Conservation (phyloP, 2,329 filamentous ascomycete genomes). For the Pezicula rhizophila region DNA sequence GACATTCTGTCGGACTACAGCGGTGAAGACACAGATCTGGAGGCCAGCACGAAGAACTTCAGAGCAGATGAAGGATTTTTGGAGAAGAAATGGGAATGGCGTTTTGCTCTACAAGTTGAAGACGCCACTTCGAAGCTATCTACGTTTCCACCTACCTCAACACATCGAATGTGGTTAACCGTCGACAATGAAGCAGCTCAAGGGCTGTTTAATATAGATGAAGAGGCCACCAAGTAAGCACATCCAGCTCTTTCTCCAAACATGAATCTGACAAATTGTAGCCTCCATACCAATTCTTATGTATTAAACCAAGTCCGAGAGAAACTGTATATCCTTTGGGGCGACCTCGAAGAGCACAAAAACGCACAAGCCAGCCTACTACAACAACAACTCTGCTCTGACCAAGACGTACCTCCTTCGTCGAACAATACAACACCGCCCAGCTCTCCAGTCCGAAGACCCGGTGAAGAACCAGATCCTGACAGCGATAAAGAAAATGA, state of each 20-base stretch:
- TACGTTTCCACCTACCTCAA: conserved; percentile 27
- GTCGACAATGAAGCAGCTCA: conserved; percentile 57
- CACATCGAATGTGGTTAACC: conserved; percentile 56
- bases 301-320: conserved; percentile 54
- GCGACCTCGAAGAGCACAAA: conserved; percentile 72
- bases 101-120: conserved; percentile 73
- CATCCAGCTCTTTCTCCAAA: background rate
- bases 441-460: conserved; percentile 3
- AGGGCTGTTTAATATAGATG: conserved; percentile 44
- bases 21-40: conserved; percentile 23
- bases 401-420: conserved; percentile 1
- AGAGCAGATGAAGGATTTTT: conserved; percentile 15
- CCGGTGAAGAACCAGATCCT: conserved; percentile 18
- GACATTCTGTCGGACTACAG: conserved; percentile 42
- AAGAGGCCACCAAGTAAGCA: conserved; percentile 46
- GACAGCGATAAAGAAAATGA: conserved; percentile 20
- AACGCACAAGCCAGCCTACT: conserved; percentile 18
- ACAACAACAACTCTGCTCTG: background rate
- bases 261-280: conserved; percentile 23
- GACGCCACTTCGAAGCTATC: conserved; percentile 44
- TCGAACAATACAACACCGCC: conserved; percentile 4
- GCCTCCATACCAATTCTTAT: conserved; percentile 48
- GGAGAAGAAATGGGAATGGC: conserved; percentile 66
- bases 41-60: conserved; percentile 15
- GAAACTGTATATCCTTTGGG: conserved; percentile 76